These are phyloP conservation scores for Exidia glandulosa DNA, from an alignment of 768 basidiomycete species.

Conservation along the genomic window DNA sequence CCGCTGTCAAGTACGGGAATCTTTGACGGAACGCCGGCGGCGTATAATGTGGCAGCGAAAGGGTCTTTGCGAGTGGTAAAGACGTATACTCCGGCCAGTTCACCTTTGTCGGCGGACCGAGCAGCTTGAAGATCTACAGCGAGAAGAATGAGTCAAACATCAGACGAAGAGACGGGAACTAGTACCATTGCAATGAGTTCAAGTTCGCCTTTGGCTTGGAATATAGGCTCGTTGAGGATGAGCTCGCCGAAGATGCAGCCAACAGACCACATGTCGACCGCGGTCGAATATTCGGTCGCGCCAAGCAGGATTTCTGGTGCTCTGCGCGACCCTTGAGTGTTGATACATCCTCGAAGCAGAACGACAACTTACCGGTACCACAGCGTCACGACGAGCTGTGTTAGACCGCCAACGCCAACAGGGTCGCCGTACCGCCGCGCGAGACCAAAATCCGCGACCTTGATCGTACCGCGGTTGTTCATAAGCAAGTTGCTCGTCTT, in stretches of 20 bases:
- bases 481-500: constrained; percentile 97
- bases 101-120: constrained; percentile 81
- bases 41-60: constrained; percentile 66
- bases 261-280: constrained; percentile 97
- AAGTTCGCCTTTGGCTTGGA: constrained; percentile 91
- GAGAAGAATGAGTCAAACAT: not conserved
- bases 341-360: constrained; percentile 10
- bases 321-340: constrained; percentile 28
- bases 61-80: constrained; percentile 71
- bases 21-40: constrained; percentile 69
- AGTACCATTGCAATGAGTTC: constrained; percentile 76
- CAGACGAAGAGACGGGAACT: constrained; percentile 1
- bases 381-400: constrained; percentile 93
- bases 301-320: constrained; percentile 94
- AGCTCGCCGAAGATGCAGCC: constrained; percentile 98
- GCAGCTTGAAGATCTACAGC: constrained; percentile 84
- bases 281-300: constrained; percentile 86
- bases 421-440: constrained; percentile 95
- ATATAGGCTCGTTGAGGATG: constrained; percentile 89
- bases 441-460: constrained; percentile 96
- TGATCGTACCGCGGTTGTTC: constrained; percentile 98
- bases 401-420: constrained; percentile 91
- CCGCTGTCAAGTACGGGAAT: constrained; percentile 73
- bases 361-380: constrained; percentile 80
- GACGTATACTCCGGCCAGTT: constrained; percentile 79